Evolutionary conservation across 192 early-diverging fungal genomes (phyloP).

Genomic region (Entophlyctis luteolus): DNA sequence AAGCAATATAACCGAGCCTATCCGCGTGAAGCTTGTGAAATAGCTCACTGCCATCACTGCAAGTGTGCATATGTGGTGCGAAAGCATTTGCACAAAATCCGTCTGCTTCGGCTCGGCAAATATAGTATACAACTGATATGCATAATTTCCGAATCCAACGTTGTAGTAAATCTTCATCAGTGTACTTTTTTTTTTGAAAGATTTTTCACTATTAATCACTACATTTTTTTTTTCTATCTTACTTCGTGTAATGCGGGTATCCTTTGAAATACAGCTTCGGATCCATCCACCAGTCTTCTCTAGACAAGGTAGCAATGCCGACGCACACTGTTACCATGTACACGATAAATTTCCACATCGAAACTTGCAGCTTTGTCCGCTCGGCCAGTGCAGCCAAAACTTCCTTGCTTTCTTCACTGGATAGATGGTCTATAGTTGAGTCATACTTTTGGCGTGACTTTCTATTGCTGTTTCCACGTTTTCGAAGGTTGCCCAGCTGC

Average conservation of each 20-base stretch:
- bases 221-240: background rate
- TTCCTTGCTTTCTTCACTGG: background rate
- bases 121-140: conserved; percentile 28
- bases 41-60: conserved; percentile 37
- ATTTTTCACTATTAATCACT: background rate
- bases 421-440: no score
- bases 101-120: conserved; percentile 35
- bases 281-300: conserved; percentile 12
- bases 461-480: no score
- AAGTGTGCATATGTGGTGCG: conserved; percentile 44
- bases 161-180: conserved; percentile 40
- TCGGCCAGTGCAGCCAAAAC: background rate
- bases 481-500: background rate
- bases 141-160: conserved; percentile 35
- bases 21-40: conserved; percentile 33
- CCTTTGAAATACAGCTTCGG: conserved; percentile 21
- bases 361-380: conserved; percentile 4
- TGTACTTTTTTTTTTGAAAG: background rate
- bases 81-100: conserved; percentile 38
- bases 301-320: conserved; percentile 6
- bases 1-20: conserved; percentile 37
- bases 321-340: background rate
- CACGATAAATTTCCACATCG: conserved; percentile 14
- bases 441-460: background rate
- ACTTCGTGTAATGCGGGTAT: background rate